Evolutionary conservation across 2,329 filamentous ascomycete species (phyloP), one percentile per base, ranked within the genome.

Genomic region (Exophiala oligosperma): DNA sequence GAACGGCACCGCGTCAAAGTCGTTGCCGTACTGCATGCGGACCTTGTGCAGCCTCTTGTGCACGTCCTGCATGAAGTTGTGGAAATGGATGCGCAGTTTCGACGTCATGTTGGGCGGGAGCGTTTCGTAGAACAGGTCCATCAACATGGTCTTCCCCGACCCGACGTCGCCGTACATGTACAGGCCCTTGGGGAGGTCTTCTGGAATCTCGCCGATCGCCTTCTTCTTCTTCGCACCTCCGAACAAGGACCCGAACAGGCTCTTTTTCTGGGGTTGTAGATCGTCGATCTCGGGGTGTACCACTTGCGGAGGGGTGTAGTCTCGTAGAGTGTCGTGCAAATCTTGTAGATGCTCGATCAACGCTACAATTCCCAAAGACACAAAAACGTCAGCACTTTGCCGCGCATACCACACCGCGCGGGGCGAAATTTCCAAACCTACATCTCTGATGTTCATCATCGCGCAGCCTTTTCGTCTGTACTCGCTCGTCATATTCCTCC

Each of bases 41-140:
- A 96, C 87, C 71, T 85, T 86, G 77, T 97, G 94, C 68, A 97
- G 78, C 60, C 93, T 84, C 73, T 88, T 91, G 77, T 99, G 94
- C 49, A 97, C 89, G 73, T 96, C 90, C 74, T 97, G 94, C 94
- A 99, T 99, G 79, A 99, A 99, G 73, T 96, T 96, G 79, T 97
- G 92, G 76, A 99, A 99, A 78, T 99, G 94, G 69, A 99, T 97
- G 49, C 94, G 84, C 48, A 88, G 95, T 78, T 96, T 97, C 32
- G 86, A 85, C 57, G 81, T 83, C 64, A 97, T 92, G 59, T 88
- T 88, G 14, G 79, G 73, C 0, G 94, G 94, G 23, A 97, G 79
- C 0, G 93, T 97, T 64, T 97, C 92, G 77, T 92, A 96, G 74
- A 97, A 97, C 50, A 99, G 80, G 72, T 99, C 93, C 94, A 99